Conservation (phyloP, 2,329 filamentous ascomycete species). For the Magnaporthales sp. region DNA sequence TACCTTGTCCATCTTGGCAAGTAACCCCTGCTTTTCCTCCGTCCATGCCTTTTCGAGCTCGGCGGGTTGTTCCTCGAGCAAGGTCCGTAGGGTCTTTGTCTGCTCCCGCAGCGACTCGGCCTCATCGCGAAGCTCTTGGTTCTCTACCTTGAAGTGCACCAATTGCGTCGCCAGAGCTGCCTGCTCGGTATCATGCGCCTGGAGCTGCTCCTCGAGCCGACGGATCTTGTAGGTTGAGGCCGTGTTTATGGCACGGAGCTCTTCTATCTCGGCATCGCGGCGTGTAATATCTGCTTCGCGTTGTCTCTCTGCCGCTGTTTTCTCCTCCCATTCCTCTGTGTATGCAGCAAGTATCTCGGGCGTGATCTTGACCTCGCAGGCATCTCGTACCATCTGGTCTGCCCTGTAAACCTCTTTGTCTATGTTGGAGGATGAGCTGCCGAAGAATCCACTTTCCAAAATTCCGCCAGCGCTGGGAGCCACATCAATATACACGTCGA, state of each 20-base stretch:
- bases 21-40: slow-evolving; percentile 80
- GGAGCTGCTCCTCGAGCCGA: slow-evolving; percentile 75
- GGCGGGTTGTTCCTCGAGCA: slow-evolving; percentile 82
- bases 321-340: slow-evolving; percentile 85
- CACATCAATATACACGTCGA: slow-evolving; percentile 95
- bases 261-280: slow-evolving; percentile 71
- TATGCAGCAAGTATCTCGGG: slow-evolving; percentile 76
- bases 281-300: slow-evolving; percentile 73
- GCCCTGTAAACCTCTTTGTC: slow-evolving; percentile 96
- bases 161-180: slow-evolving; percentile 85
- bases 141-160: slow-evolving; percentile 86
- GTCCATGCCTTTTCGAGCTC: slow-evolving; percentile 79
- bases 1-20: slow-evolving; percentile 86
- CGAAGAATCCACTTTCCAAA: slow-evolving; percentile 94
- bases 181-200: slow-evolving; percentile 84
- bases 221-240: slow-evolving; percentile 70
- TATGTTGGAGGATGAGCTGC: slow-evolving; percentile 75
- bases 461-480: slow-evolving; percentile 87
- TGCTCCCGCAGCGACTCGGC: slow-evolving; percentile 84
- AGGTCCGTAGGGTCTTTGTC: slow-evolving; percentile 72
- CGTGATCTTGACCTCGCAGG: slow-evolving; percentile 78
- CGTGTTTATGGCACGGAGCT: slow-evolving; percentile 57
- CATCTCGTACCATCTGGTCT: slow-evolving; percentile 87
- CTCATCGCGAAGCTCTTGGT: slow-evolving; percentile 78
- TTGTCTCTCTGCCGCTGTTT: slow-evolving; percentile 71